Percentiles rank a stretch among this genome's conserved stretches.
These are phyloP conservation scores for Trichophyton rubrum DNA, from an alignment of 2,329 filamentous ascomycete species.

Conservation along the genomic window DNA sequence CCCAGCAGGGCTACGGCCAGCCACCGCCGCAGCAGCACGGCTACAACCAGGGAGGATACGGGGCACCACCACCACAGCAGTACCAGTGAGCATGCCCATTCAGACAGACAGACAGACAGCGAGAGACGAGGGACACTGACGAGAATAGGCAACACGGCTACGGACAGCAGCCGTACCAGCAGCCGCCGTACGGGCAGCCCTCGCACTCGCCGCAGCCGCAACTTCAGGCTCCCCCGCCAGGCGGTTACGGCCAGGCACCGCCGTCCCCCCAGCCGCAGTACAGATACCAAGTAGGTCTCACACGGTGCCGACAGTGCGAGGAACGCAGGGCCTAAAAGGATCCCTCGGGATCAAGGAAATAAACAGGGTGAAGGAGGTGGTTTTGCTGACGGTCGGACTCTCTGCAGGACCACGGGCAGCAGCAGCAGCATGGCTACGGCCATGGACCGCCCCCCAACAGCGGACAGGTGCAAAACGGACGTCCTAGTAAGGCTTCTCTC, in stretches of 20 bases:
- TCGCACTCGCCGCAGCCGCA: conserved; percentile 33
- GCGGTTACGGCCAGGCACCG: conserved; percentile 15
- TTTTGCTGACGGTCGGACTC: background rate
- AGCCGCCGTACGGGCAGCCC: conserved; percentile 28
- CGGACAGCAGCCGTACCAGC: conserved; percentile 19
- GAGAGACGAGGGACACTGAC: background rate
- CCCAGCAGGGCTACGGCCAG: conserved; percentile 17
- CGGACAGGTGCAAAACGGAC: conserved; percentile 29
- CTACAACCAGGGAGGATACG: conserved; percentile 34
- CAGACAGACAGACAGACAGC: background rate
- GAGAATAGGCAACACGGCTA: conserved; percentile 8
- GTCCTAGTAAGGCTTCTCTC: conserved; percentile 23
- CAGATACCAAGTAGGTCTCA: conserved; percentile 2
- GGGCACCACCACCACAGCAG: conserved; percentile 24
- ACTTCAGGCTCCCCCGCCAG: conserved; percentile 16
- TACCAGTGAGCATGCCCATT: conserved; percentile 25
- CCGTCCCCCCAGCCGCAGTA: conserved; percentile 16
- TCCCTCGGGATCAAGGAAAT: too few species aligned
- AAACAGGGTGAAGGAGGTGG: background rate
- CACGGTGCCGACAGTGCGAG: too few species aligned
- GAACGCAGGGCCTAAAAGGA: too few species aligned
- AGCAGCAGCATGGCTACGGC: background rate
- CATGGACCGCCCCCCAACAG: conserved; percentile 20
- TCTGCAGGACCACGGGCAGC: background rate
- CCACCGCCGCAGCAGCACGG: conserved; percentile 33